Evolutionary conservation across 23 red algal species (phyloP), one percentile per base, ranked within the genome.

Genomic region (Chondrus crispus): DNA sequence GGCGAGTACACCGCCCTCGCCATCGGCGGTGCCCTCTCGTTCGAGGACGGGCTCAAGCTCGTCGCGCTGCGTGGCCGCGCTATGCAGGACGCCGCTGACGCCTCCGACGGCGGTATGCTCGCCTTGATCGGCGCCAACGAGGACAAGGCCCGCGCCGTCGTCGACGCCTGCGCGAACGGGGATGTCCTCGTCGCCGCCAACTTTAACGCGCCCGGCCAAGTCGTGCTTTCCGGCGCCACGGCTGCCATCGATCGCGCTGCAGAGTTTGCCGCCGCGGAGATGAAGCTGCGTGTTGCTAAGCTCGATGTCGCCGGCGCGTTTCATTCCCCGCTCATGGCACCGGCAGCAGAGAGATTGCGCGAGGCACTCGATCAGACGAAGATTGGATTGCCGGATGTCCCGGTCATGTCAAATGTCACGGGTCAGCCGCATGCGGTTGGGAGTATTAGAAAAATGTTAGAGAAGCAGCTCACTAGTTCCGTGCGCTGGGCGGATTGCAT

Each of bases 1-100:
- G 96, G 96, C 47, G 96, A 98, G 62, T 98, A 98, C 89, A 98
- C 96, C 4, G 96, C 96, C 8, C 91, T 98, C 24, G 81, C 88
- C 38, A 49, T 98, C 12, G 96, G 84, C 6, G 93, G 86, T 19
- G 89, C 93, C 12, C 40, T 98, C n/a, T 70, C 77, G n/a, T 98
- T 95, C 64, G 87, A 98, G 37, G 96, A 93, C 37, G 96, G 78
- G 2, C 71, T 98, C 12, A 58, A 81, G 33, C 87, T 98, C 13
- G 96, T 98, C 20, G 49, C 93, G 35, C 68, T 98, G 63, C 93
- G 96, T n/a, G 96, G 93, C 2, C 75, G 68, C 35, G 96, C 96
- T 20, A 98, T 98, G 96, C 96, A 98, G 81, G 74, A 96, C 55
- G 96, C 96, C 29, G 81, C 96, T 19, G 96, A 98, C 8, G 69